These are phyloP conservation scores for Scedosporium minutisporum DNA, from an alignment of 2,329 filamentous ascomycete species.

Conservation along the genomic window DNA sequence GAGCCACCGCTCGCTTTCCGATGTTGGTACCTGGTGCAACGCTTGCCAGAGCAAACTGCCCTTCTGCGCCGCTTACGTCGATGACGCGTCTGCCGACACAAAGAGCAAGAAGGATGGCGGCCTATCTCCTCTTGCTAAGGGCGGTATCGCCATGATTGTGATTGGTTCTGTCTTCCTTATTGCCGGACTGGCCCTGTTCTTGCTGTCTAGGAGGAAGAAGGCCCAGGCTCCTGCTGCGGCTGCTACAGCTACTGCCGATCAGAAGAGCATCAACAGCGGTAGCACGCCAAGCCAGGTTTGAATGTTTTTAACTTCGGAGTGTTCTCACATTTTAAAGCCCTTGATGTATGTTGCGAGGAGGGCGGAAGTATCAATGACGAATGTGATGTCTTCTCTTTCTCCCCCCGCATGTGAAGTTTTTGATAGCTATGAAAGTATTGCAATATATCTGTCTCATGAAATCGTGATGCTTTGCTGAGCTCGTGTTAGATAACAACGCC, in stretches of 20 bases:
- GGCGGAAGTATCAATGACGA: too few species aligned
- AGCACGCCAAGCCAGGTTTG: neutral
- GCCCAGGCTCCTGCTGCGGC: neutral
- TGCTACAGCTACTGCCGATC: neutral
- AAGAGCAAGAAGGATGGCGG: slow-evolving; percentile 10
- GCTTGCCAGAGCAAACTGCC: slow-evolving; percentile 16
- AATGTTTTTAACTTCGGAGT: neutral
- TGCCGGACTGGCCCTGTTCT: slow-evolving; percentile 12
- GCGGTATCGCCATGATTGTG: slow-evolving; percentile 22
- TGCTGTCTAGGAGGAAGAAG: slow-evolving; percentile 15
- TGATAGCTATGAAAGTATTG: too few species aligned
- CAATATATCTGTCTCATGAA: too few species aligned
- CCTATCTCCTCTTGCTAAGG: slow-evolving; percentile 23
- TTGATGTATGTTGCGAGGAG: too few species aligned
- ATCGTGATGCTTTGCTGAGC: too few species aligned
- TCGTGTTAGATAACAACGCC: too few species aligned
- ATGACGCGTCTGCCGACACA: slow-evolving; percentile 7
- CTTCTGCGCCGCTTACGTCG: slow-evolving; percentile 22
- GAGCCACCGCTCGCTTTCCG: slow-evolving; percentile 17
- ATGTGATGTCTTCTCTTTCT: too few species aligned
- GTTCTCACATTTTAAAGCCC: too few species aligned
- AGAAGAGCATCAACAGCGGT: slow-evolving; percentile 1
- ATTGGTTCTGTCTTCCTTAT: slow-evolving; percentile 17
- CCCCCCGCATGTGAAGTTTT: too few species aligned
- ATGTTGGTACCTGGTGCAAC: slow-evolving; percentile 21